Evolutionary conservation across 805 yeast species (phyloP), one percentile per base, ranked within the genome.

Genomic region (Candida ipomoeae): DNA sequence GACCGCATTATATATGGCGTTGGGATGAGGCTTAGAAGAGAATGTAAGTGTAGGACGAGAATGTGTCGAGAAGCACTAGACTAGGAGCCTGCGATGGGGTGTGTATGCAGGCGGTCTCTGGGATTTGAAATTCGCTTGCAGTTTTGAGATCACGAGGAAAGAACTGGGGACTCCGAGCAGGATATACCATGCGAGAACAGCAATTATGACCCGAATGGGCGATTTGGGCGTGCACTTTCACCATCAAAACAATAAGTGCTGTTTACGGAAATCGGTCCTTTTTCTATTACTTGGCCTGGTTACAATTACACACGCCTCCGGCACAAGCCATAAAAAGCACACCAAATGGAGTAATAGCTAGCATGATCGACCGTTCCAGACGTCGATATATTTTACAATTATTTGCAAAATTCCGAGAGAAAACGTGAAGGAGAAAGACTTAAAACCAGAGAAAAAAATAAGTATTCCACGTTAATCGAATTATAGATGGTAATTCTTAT

Each of bases 1-100:
- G 61, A 48, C 41, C 48, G 49, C 61, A 58, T 58, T 38, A 33
- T 42, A 31, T 31, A 33, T 14, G 37, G 45, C 35, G 44, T 21
- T 39, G 36, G 29, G 29, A 20, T 15, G 15, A 32, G 26, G 31
- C 10, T 20, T 13, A 20, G 17, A 33, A 17, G 38, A 14, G 45
- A 32, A 37, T 20, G 45, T 18, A 10, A 26, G 43, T 40, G 34
- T 29, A 17, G 43, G 37, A 5, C 14, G 40, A 44, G 15, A 44
- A 36, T 23, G 46, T 14, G 40, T 43, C 46, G 46, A 43, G 46
- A 34, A 32, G 36, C 7, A 41, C 23, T 17, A 29, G 23, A 32
- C 38, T 42, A 14, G 21, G 38, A 42, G 45, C 38, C 38, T 33
- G 33, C 45, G 34, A 42, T 32, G 33, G 21, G 20, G 5, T 8